Percentiles rank a stretch among this genome's conserved stretches.
These are phyloP conservation scores for Sporodiniella umbellata DNA, from an alignment of 371 early-diverging fungal genomes.

Conservation along the genomic window DNA sequence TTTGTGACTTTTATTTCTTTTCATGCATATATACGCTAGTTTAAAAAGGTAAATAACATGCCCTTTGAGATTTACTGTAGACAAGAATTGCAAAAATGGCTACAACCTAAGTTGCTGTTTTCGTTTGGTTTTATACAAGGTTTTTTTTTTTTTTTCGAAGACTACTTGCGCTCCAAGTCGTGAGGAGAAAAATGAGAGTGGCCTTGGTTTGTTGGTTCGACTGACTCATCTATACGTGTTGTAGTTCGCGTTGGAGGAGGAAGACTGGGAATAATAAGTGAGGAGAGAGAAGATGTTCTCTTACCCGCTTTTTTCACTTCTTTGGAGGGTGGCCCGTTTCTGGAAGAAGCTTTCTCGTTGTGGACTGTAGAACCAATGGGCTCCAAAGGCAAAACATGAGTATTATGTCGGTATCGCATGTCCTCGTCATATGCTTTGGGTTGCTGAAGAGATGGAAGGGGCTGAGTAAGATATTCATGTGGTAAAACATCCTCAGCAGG, in stretches of 20 bases:
- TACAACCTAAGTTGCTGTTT: too few relatives aligned
- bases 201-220: neutral
- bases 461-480: constrained; percentile 17
- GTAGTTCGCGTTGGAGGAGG: constrained; percentile 3
- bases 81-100: too few relatives aligned
- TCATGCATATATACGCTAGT: too few relatives aligned
- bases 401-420: constrained; percentile 7
- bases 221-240: constrained; percentile 8
- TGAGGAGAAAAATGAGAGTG: constrained; percentile 15
- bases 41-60: too few relatives aligned
- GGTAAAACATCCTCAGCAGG: constrained; percentile 2
- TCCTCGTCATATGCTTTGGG: constrained; percentile 16
- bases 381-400: constrained; percentile 17
- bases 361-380: constrained; percentile 1
- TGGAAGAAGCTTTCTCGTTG: neutral
- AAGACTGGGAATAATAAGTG: constrained; percentile 1
- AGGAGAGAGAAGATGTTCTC: neutral
- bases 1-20: too few relatives aligned
- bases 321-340: neutral
- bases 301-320: neutral
- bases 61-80: too few relatives aligned
- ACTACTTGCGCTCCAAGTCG: constrained; percentile 18
- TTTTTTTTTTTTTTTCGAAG: too few relatives aligned
- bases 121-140: too few relatives aligned
- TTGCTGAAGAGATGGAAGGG: constrained; percentile 6